A percentile compares a stretch with the other conserved stretches of the same genome.
Evolutionary conservation across 2,329 filamentous ascomycete species (phyloP).

Genomic region (Aureobasidium lini): DNA sequence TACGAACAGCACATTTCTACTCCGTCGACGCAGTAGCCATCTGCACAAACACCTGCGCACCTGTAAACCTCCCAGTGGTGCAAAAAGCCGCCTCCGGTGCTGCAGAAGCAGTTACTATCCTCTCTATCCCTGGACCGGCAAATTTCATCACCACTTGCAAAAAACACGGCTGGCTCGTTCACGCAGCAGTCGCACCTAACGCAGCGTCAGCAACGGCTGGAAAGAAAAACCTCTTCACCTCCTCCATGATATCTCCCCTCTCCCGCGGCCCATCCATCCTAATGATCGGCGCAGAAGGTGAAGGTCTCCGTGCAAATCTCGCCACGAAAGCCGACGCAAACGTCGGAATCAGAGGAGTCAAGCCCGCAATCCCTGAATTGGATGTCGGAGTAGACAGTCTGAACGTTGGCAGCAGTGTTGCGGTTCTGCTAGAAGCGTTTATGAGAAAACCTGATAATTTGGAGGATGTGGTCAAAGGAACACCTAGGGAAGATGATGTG

Average conservation of each 20-base stretch:
- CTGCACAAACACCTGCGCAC: constrained; percentile 62
- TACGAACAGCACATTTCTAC: constrained; percentile 85
- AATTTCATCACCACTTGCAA: constrained; percentile 64
- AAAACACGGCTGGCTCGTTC: constrained; percentile 71
- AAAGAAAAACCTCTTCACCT: neutral
- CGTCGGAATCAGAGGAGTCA: constrained; percentile 49
- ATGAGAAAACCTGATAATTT: constrained; percentile 36
- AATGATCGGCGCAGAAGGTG: constrained; percentile 74
- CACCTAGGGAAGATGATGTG: neutral
- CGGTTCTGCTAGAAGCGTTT: constrained; percentile 65
- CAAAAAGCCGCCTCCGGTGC: constrained; percentile 87
- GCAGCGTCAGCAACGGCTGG: constrained; percentile 15
- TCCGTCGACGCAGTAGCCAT: constrained; percentile 78
- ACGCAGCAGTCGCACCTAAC: constrained; percentile 56
- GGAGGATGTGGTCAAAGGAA: neutral
- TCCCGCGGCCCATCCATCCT: constrained; percentile 57
- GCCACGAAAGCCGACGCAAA: constrained; percentile 57
- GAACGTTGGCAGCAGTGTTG: constrained; percentile 86
- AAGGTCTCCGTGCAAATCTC: constrained; percentile 60
- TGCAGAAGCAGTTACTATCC: constrained; percentile 68
- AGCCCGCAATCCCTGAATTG: constrained; percentile 20
- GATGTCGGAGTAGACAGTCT: constrained; percentile 70
- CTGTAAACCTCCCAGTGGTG: constrained; percentile 66
- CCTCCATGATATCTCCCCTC: constrained; percentile 11
- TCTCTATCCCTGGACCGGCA: constrained; percentile 59